Evolutionary conservation across 2,329 filamentous ascomycete species (phyloP).

Genomic region (Phoma sp.): DNA sequence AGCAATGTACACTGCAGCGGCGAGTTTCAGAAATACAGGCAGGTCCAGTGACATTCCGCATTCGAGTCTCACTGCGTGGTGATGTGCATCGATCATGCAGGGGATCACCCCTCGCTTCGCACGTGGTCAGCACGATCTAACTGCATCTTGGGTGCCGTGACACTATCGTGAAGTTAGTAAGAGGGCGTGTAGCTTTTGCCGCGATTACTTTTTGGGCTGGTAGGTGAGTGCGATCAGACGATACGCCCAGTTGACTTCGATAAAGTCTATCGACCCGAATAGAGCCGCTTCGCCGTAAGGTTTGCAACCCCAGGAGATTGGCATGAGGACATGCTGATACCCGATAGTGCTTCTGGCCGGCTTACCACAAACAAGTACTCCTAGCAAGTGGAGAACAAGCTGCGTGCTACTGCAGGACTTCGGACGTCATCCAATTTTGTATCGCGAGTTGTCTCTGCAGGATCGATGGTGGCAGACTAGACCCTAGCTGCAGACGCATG

Average conservation of each 20-base stretch:
- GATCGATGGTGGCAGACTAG: slow-evolving; percentile 11
- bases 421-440: slow-evolving; percentile 7
- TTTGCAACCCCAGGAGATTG: background rate
- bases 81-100: slow-evolving; percentile 13
- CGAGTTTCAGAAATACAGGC: slow-evolving; percentile 6
- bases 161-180: slow-evolving; percentile 1
- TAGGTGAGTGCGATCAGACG: background rate
- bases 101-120: slow-evolving; percentile 12
- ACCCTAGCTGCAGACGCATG: slow-evolving; percentile 25
- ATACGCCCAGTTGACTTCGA: background rate
- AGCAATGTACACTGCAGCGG: background rate
- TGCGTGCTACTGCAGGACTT: background rate
- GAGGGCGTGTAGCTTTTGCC: background rate
- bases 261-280: background rate
- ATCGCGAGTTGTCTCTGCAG: background rate
- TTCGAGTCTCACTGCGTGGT: slow-evolving; percentile 12
- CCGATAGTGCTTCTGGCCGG: background rate
- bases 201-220: background rate
- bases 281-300: background rate
- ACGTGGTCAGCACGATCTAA: slow-evolving; percentile 18
- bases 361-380: background rate
- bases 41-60: slow-evolving; percentile 5
- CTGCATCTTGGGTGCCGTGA: background rate
- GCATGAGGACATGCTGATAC: background rate
- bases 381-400: background rate